phyloP scores from a whole-genome alignment of 2,329 filamentous ascomycete genomes.

The Helminthosporium solani region DNA sequence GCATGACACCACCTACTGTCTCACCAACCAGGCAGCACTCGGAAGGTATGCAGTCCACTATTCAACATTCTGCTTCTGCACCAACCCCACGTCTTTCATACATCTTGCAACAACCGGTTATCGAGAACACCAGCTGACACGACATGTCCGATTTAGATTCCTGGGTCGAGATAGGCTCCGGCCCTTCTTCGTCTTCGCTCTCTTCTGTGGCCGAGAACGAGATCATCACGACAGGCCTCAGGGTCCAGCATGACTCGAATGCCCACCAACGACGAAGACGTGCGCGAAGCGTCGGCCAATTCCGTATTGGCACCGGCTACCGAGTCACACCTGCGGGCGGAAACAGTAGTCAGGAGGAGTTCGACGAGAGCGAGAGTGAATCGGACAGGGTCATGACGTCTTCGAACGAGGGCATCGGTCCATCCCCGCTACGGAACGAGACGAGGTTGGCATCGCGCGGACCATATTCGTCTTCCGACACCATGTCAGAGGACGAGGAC shows the following conservation, averaged over 20 bases:
- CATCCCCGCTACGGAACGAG: slow-evolving; percentile 36
- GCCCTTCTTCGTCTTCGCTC: slow-evolving; percentile 88
- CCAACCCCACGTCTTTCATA: too few relatives aligned
- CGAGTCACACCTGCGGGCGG: slow-evolving; percentile 47
- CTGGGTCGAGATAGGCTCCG: slow-evolving; percentile 92
- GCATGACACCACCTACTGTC: slow-evolving; percentile 23
- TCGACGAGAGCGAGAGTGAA: slow-evolving; percentile 89
- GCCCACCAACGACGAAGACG: slow-evolving; percentile 59
- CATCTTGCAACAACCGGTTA: neutral
- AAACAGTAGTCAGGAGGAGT: slow-evolving; percentile 91
- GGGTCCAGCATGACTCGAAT: slow-evolving; percentile 67
- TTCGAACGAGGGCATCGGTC: slow-evolving; percentile 60
- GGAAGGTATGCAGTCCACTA: slow-evolving; percentile 22
- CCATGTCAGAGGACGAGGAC: slow-evolving; percentile 36
- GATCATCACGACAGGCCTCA: slow-evolving; percentile 84
- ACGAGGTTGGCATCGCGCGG: slow-evolving; percentile 26
- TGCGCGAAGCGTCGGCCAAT: slow-evolving; percentile 41
- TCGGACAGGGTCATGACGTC: slow-evolving; percentile 71
- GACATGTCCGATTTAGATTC: slow-evolving; percentile 65
- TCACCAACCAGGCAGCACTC: slow-evolving; percentile 27
- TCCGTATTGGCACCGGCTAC: slow-evolving; percentile 36
- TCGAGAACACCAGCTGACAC: slow-evolving; percentile 15
- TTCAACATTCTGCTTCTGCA: neutral
- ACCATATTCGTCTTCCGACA: slow-evolving; percentile 40
- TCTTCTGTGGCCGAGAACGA: slow-evolving; percentile 77